Evolutionary conservation across 257 asterid genomes (phyloP).

Genomic region (Pogostemon cablin): DNA sequence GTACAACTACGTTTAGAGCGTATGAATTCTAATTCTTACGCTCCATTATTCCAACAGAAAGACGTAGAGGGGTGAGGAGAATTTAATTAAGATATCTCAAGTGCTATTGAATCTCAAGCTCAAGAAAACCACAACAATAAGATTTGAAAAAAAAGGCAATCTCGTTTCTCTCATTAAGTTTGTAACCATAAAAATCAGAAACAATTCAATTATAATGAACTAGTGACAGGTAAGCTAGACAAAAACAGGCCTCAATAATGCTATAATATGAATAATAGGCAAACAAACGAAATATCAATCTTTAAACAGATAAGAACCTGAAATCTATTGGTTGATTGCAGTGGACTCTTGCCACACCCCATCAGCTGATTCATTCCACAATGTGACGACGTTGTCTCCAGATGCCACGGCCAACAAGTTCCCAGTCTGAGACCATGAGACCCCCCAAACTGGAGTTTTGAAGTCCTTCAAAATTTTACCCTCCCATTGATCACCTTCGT

Average conservation of each 20-base stretch:
- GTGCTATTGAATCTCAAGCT: neutral
- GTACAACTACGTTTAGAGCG: neutral
- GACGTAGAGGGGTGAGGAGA: too few relatives aligned
- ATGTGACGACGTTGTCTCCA: conserved; percentile 66
- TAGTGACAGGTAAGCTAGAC: conserved; percentile 30
- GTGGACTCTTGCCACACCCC: conserved; percentile 81
- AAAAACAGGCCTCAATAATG: conserved; percentile 15
- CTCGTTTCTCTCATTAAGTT: neutral
- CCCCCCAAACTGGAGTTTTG: conserved; percentile 80
- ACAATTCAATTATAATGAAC: conserved; percentile 34
- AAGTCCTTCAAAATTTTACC: conserved; percentile 81
- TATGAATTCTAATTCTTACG: neutral
- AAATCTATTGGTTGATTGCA: conserved; percentile 56
- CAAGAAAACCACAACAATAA: conserved; percentile 11
- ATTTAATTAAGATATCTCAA: neutral
- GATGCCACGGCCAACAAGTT: conserved; percentile 82
- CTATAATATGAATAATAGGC: conserved; percentile 28
- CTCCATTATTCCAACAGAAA: neutral
- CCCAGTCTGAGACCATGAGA: conserved; percentile 88
- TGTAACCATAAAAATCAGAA: conserved; percentile 1
- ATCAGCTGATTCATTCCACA: conserved; percentile 89
- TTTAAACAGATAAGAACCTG: conserved; percentile 14
- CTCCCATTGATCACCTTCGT: conserved; percentile 82
- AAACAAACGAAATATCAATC: conserved; percentile 25
- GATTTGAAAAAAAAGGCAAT: neutral